Base-by-base conservation (phyloP, 345 rosid genomes). In the Citrus sp. region DNA sequence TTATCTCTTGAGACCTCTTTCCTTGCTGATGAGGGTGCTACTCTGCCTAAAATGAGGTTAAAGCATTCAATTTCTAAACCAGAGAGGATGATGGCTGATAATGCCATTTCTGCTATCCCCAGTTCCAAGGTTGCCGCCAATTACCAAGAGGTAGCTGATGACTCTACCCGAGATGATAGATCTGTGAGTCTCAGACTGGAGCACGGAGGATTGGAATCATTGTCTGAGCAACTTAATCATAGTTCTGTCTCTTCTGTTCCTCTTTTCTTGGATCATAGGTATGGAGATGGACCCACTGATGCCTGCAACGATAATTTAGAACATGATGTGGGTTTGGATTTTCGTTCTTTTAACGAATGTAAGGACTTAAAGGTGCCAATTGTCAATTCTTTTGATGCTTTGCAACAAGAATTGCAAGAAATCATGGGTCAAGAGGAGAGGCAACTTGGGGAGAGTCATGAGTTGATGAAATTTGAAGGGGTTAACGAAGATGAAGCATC, bases 21-120 rank as follows among this genome's bases (percentile, higher is more conserved):
- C 79, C 99, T 97, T 80, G 98, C 98, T 46, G 99, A 97, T 78
- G 99, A 97, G 90, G 98, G 98, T 76, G 99, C 99, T 84, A 90
- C 90, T 70, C 91, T 97, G 83, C 98, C 99, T 79, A 91, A 79
- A 79, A 79, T 87, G 83, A 79, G 62, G 59, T 81, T 74, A 65
- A 90, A 87, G 73, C 83, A 72, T 75, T 85, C 88, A 19, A 38
- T 81, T 73, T 37, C 85, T 62, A 76, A 82, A 76, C 82, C 90
- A 25, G 93, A 92, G 77, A 84, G 80, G 80, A 79, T 73, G 72
- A 77, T 82, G 46, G 74, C 82, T 65, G 90, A 85, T 68, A 79
- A 74, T 77, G 79, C 82, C 69, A 78, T 83, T 81, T 85, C 90
- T 42, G 64, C 74, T 67, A 37, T 86, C 51, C 74, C 86, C 65